phyloP scores from a whole-genome alignment of 352 stramenopile genomes.

The Pythium phragmitis region DNA sequence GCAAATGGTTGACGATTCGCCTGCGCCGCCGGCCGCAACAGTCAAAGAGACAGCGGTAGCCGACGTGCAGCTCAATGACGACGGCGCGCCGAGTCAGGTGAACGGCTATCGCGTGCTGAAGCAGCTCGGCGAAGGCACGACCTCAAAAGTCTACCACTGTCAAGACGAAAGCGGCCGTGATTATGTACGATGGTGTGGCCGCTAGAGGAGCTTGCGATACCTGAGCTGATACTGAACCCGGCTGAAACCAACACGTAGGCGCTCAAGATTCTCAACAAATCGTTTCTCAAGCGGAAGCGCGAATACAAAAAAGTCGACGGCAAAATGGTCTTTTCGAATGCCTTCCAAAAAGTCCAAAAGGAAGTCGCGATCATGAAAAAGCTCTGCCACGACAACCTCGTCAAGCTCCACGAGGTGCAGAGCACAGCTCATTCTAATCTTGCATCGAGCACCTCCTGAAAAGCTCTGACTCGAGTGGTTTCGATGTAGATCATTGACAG shows the following conservation, averaged over 20 bases:
- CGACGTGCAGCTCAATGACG: conserved; percentile 59
- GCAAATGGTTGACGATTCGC: too few relatives aligned
- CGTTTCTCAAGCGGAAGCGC: conserved; percentile 79
- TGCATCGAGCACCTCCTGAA: neutral
- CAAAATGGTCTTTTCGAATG: conserved; percentile 77
- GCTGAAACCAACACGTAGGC: conserved; percentile 32
- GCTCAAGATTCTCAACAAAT: conserved; percentile 86
- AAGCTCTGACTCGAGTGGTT: neutral
- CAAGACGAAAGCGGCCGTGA: conserved; percentile 41
- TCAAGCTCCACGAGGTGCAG: conserved; percentile 59
- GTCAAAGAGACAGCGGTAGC: conserved; percentile 71
- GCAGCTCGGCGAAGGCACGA: conserved; percentile 72
- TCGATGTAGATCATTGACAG: conserved; percentile 73
- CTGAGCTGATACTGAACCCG: too few relatives aligned
- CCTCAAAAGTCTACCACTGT: conserved; percentile 78
- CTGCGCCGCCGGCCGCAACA: conserved; percentile 7
- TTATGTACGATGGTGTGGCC: conserved; percentile 36
- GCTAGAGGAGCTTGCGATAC: too few relatives aligned
- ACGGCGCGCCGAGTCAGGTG: conserved; percentile 59
- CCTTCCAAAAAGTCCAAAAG: conserved; percentile 78
- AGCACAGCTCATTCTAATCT: neutral
- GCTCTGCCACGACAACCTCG: conserved; percentile 61
- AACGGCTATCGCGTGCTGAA: conserved; percentile 69
- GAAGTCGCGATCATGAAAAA: conserved; percentile 88
- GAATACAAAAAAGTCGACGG: conserved; percentile 79